Evolutionary conservation across 306 rosid species (phyloP), one percentile per base, ranked within the genome.

Genomic region (Aeschynomene evenia): DNA sequence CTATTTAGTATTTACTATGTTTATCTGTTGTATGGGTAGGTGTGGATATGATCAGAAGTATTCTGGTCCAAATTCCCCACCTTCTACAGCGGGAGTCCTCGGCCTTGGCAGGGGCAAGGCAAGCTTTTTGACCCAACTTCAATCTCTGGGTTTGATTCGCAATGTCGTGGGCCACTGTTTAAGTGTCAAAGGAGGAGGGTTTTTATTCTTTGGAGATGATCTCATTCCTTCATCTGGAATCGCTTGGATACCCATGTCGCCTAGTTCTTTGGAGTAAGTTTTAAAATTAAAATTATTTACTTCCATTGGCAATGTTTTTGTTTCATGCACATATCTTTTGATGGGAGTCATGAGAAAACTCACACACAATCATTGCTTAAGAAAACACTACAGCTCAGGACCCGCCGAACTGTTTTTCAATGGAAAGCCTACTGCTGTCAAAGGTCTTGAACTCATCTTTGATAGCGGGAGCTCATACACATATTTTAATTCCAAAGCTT

Each of bases 401-500:
- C 97, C 96, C 9, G 97, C 89, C 16, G 90, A 88, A 10, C 73
- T 94, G 56, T 51, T 81, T 31, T 90, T 86, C 78, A 80, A 77
- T 67, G 94, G 89, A 50, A 90, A 78, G 74, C 21, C 89, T 54
- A 74, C 91, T 7, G 45, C 78, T 22, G 71, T 83, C 39, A 85
- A 83, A 77, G 90, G 83, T 52, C 86, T 94, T 33, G 57, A 67
- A 18, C 64, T 87, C 24, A 73, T 86, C 58, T 90, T 94, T 43
- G 97, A 90, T 65, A 94, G 97, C 63, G 96, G 98, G 45, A 90
- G 97, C 83, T 90, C 98, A 16, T 94, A 88, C 81, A 81, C 95
- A 12, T 94, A 94, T 74, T 85, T 94, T 66, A 94, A 79, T 71
- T 59, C 90, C 60, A 36, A 79, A 81, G 82, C 88, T 66, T 90